Base-by-base conservation (phyloP, 495 filamentous ascomycete genomes). In the Aspergillus avenaceus region DNA sequence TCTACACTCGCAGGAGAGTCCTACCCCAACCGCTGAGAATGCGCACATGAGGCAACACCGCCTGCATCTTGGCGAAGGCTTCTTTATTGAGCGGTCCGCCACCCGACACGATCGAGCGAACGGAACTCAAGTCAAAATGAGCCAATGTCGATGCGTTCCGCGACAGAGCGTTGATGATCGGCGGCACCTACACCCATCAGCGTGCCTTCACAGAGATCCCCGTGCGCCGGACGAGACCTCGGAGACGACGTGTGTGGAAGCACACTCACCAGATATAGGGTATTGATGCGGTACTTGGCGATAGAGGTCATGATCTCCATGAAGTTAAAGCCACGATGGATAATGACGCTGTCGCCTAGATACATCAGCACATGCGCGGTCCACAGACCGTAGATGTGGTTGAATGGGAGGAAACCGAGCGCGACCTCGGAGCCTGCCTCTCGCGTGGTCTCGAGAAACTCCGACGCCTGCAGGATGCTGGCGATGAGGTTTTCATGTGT, bases 261-360 rank as follows among this genome's bases (percentile, higher is more conserved):
- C 24, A 25, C 9, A 12, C 50, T 12, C n/a, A 53, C 50, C 5
- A 53, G 36, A 31, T 53, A 53, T 25, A 53, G 24, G 12, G 43
- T 21, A 14, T 47, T 37, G 13, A 53, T 47, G 18, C 50, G 50
- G 25, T 47, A 53, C 16, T 47, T 26, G 18, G 37, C 25, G 8
- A 53, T 47, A 16, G 19, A 22, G 32, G 46, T 47, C 18, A 53
- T 36, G 37, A 53, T 53, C 16, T 47, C 13, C 19, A 47, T 43
- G 43, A 53, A 47, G 16, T 53, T 44, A 38, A 53, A 53, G 16
- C 50, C 43, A 13, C 43, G 50, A 14, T 32, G 29, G n/a, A 53
- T 38, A 25, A 53, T 47, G 21, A 47, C 28, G 6, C 25, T 25
- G 21, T 53, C 50, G 4, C 43, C 50, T 8, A 43, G 44, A 29